Percentiles rank a stretch among this genome's conserved stretches.
phyloP scores from a whole-genome alignment of 352 stramenopile genomes.

The Hyaloperonospora arabidopsidis region DNA sequence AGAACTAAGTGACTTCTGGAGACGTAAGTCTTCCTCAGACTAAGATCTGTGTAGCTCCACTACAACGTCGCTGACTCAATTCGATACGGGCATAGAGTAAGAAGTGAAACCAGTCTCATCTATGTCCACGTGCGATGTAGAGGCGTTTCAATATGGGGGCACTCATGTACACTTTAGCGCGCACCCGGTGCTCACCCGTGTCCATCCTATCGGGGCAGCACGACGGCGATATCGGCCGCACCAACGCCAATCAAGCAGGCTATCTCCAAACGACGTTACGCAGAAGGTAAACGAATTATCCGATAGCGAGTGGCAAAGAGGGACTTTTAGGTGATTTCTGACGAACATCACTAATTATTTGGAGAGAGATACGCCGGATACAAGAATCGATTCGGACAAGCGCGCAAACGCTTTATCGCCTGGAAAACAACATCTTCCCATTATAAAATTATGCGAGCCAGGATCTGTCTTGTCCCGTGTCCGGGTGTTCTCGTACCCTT shows the following conservation, averaged over 20 bases:
- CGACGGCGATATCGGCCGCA: neutral
- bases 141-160: neutral
- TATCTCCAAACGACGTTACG: neutral
- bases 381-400: neutral
- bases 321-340: neutral
- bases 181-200: neutral
- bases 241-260: neutral
- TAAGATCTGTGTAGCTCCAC: no score
- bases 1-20: no score
- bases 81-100: neutral
- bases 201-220: neutral
- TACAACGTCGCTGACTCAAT: neutral
- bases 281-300: neutral
- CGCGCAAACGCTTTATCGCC: neutral
- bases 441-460: neutral
- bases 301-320: neutral
- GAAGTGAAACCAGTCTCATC: neutral
- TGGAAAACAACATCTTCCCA: neutral
- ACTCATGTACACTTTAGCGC: neutral
- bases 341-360: neutral
- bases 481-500: neutral
- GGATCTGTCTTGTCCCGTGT: neutral
- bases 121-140: neutral
- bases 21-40: no score
- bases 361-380: neutral